Conservation (phyloP, 257 asterid species). For the Echites panduratus region DNA sequence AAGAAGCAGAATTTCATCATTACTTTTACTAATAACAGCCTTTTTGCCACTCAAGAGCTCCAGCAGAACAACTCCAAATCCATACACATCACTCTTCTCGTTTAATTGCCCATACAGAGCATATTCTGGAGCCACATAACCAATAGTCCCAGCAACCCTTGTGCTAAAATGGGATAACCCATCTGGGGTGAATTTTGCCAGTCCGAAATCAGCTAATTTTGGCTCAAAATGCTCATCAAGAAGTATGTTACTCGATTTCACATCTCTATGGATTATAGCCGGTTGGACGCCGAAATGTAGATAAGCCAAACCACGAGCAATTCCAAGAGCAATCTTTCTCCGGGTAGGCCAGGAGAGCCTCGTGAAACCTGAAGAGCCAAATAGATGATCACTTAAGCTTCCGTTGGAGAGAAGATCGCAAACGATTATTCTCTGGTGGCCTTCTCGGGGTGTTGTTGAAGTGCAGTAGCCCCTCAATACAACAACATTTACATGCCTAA, state of each 20-base stretch:
- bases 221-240: conserved; percentile 18
- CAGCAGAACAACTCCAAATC: conserved; percentile 24
- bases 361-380: not conserved
- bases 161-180: conserved; percentile 23
- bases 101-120: conserved; percentile 20
- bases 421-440: conserved; percentile 21
- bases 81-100: conserved; percentile 19
- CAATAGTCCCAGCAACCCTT: conserved; percentile 22
- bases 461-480: conserved; percentile 18
- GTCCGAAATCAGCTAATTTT: conserved; percentile 19
- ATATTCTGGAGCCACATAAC: conserved; percentile 21
- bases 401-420: conserved; percentile 17
- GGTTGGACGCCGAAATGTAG: conserved; percentile 15
- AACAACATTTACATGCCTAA: conserved; percentile 22
- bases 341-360: conserved; percentile 18
- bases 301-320: conserved; percentile 21
- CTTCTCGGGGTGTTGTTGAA: conserved; percentile 11
- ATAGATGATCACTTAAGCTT: conserved; percentile 18
- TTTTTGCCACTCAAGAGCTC: conserved; percentile 22
- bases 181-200: conserved; percentile 23
- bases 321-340: conserved; percentile 14
- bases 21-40: conserved; percentile 1
- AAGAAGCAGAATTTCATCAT: not conserved
- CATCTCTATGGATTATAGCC: conserved; percentile 19
- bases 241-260: conserved; percentile 21